These are phyloP conservation scores for Priceomyces medius DNA, from an alignment of 805 yeast genomes.

Conservation along the genomic window DNA sequence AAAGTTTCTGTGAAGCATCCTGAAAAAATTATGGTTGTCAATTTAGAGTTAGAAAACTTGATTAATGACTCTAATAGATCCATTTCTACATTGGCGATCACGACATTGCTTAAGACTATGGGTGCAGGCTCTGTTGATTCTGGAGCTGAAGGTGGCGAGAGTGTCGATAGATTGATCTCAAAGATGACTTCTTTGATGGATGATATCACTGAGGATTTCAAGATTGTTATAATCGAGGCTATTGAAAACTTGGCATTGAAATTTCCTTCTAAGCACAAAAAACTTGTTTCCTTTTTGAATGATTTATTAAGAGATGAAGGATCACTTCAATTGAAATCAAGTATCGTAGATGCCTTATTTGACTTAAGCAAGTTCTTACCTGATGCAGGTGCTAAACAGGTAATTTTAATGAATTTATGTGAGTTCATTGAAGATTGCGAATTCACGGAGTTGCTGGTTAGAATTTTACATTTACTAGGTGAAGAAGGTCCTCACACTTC, in stretches of 20 bases:
- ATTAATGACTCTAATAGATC: slow-evolving; percentile 88
- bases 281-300: slow-evolving; percentile 77
- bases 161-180: slow-evolving; percentile 81
- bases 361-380: slow-evolving; percentile 89
- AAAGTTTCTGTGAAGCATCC: slow-evolving; percentile 81
- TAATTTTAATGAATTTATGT: slow-evolving; percentile 84
- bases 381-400: slow-evolving; percentile 63
- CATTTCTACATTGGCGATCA: slow-evolving; percentile 94
- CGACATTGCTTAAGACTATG: slow-evolving; percentile 93
- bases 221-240: slow-evolving; percentile 92
- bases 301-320: slow-evolving; percentile 90
- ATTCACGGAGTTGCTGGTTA: slow-evolving; percentile 88
- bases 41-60: slow-evolving; percentile 79
- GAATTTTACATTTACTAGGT: slow-evolving; percentile 88
- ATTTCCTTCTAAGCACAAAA: slow-evolving; percentile 86
- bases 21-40: slow-evolving; percentile 73
- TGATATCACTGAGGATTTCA: slow-evolving; percentile 94
- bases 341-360: slow-evolving; percentile 88
- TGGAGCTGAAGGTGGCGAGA: slow-evolving; percentile 44
- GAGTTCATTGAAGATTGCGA: slow-evolving; percentile 99
- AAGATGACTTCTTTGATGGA: slow-evolving; percentile 86
- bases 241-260: slow-evolving; percentile 87
- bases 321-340: slow-evolving; percentile 77
- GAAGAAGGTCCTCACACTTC: slow-evolving; percentile 88
- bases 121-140: slow-evolving; percentile 55